These are phyloP conservation scores for Clavariopsis aquatica DNA, from an alignment of 495 filamentous ascomycete genomes.

Conservation along the genomic window DNA sequence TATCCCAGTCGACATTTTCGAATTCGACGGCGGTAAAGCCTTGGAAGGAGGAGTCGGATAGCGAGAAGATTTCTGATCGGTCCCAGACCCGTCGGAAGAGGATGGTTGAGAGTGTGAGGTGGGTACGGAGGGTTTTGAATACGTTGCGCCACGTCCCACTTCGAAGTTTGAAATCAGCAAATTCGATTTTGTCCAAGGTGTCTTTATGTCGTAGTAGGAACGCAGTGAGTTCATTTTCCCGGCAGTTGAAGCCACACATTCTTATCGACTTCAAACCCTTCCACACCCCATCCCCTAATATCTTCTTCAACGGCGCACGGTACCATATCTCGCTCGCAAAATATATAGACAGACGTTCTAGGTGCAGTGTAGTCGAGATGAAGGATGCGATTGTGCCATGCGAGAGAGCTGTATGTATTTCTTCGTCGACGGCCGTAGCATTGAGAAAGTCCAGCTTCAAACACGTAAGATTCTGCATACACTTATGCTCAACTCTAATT, in stretches of 20 bases:
- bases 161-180: slow-evolving; percentile 26
- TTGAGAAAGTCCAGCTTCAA: slow-evolving; percentile 25
- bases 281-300: background rate
- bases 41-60: slow-evolving; percentile 7
- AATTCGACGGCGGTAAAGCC: slow-evolving; percentile 10
- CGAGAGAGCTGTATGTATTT: slow-evolving; percentile 11
- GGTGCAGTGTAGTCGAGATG: slow-evolving; percentile 7
- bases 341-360: slow-evolving; percentile 20
- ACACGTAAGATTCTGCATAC: slow-evolving; percentile 6
- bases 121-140: background rate
- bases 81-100: slow-evolving; percentile 18
- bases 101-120: background rate
- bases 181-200: slow-evolving; percentile 13
- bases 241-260: slow-evolving; percentile 23
- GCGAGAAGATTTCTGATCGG: slow-evolving; percentile 10
- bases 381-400: slow-evolving; percentile 12
- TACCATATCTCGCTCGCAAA: slow-evolving; percentile 27
- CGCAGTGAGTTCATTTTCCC: slow-evolving; percentile 3
- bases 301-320: slow-evolving; percentile 10
- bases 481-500: background rate
- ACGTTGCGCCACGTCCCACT: slow-evolving; percentile 19
- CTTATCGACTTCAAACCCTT: slow-evolving; percentile 10
- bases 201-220: slow-evolving; percentile 9
- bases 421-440: slow-evolving; percentile 9
- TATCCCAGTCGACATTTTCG: slow-evolving; percentile 15